Percentiles rank a stretch among this genome's conserved stretches.
These are phyloP conservation scores for Coprinopsis cinerea DNA, from an alignment of 768 basidiomycete species.

Conservation along the genomic window DNA sequence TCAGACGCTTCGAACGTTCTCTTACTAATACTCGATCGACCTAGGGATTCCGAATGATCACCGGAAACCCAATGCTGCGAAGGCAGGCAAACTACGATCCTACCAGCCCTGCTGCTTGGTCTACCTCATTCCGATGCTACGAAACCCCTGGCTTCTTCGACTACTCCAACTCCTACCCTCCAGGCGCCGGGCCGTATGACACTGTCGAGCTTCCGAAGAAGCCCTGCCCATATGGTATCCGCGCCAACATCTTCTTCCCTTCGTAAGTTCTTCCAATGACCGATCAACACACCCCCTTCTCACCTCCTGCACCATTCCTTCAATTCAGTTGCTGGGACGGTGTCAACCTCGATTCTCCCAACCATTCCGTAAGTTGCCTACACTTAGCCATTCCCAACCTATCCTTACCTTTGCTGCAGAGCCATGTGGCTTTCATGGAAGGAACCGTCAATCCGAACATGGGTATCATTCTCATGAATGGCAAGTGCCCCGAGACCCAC, in stretches of 20 bases:
- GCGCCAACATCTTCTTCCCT: slow-evolving; percentile 11
- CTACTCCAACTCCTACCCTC: slow-evolving; percentile 6
- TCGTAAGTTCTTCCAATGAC: slow-evolving; percentile 1
- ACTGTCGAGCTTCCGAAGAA: slow-evolving; percentile 10
- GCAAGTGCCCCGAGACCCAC: slow-evolving; percentile 6
- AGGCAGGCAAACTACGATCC: neutral
- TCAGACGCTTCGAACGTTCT: neutral
- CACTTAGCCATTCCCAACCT: too few relatives aligned
- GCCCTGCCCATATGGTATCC: slow-evolving; percentile 9
- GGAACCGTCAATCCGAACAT: slow-evolving; percentile 6
- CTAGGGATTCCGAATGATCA: slow-evolving; percentile 9
- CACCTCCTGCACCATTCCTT: neutral
- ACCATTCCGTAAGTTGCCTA: slow-evolving; percentile 6
- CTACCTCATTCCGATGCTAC: slow-evolving; percentile 6
- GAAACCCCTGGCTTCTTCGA: slow-evolving; percentile 9
- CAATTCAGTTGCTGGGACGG: slow-evolving; percentile 11
- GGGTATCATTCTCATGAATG: slow-evolving; percentile 7
- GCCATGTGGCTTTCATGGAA: slow-evolving; percentile 5
- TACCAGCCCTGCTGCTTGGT: slow-evolving; percentile 4
- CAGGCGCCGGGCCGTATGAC: slow-evolving; percentile 8
- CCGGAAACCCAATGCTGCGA: slow-evolving; percentile 6
- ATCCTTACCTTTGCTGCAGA: too few relatives aligned
- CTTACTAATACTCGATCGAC: neutral
- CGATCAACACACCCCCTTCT: neutral
- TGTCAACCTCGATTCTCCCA: slow-evolving; percentile 2